Conservation (phyloP, 352 stramenopile genomes). For the Globisporangium cederbergense region DNA sequence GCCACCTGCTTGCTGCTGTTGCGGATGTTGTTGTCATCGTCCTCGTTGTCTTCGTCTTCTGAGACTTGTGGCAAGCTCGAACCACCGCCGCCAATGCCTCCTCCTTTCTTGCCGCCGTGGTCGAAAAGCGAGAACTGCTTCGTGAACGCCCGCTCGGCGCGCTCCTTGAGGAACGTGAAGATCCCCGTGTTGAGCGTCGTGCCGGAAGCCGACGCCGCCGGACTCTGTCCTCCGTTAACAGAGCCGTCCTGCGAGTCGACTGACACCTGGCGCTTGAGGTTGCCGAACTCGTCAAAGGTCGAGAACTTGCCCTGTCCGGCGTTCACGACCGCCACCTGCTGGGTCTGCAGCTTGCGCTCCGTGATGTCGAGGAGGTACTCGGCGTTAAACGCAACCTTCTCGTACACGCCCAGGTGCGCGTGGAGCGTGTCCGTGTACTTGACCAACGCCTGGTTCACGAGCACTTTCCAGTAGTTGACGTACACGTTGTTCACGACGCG, state of each 20-base stretch:
- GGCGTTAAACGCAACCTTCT: conserved; percentile 47
- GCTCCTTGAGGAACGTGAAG: conserved; percentile 76
- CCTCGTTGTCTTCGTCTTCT: conserved; percentile 41
- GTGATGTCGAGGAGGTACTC: conserved; percentile 73
- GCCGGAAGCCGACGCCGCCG: neutral
- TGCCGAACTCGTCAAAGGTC: conserved; percentile 77
- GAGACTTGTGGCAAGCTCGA: conserved; percentile 40
- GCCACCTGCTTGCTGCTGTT: conserved; percentile 12
- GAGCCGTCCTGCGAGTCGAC: conserved; percentile 4
- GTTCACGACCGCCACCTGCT: conserved; percentile 50
- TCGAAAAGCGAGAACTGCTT: conserved; percentile 62
- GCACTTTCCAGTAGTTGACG: conserved; percentile 56
- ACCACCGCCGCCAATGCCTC: conserved; percentile 1
- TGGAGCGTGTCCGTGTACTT: conserved; percentile 63
- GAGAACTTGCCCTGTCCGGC: conserved; percentile 61
- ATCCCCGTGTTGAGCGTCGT: conserved; percentile 61
- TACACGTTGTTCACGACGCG: conserved; percentile 60
- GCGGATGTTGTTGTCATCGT: conserved; percentile 15
- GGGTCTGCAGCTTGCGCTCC: conserved; percentile 56
- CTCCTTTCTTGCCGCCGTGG: conserved; percentile 16
- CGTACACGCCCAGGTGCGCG: conserved; percentile 55
- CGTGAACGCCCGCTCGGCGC: conserved; percentile 56
- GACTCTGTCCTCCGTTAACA: neutral
- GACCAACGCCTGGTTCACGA: conserved; percentile 48
- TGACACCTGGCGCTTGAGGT: conserved; percentile 55